A percentile compares a stretch with the other conserved stretches of the same genome.
phyloP scores from a whole-genome alignment of 176 grass and related monocot genomes.

The Ananas comosus region DNA sequence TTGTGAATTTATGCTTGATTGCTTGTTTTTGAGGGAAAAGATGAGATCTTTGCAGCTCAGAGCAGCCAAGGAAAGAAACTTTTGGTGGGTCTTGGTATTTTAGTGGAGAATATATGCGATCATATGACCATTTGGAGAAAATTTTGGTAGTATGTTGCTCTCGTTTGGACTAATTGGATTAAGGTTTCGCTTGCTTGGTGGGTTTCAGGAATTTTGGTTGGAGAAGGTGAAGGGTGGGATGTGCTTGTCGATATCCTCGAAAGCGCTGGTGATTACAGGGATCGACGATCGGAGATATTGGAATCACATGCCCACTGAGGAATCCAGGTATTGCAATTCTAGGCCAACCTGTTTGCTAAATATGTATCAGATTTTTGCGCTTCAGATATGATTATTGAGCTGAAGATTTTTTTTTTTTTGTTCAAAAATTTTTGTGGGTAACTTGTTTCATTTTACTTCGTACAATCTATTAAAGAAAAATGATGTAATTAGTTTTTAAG shows the following conservation, averaged over 20 bases:
- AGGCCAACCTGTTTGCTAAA: neutral
- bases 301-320: conserved; percentile 53
- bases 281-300: conserved; percentile 76
- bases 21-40: neutral
- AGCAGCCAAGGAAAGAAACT: too few species aligned
- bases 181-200: conserved; percentile 1
- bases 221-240: conserved; percentile 54
- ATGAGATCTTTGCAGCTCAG: neutral
- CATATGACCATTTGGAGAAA: neutral
- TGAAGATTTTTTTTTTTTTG: neutral
- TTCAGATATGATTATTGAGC: neutral
- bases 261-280: conserved; percentile 66
- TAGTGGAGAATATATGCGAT: too few species aligned
- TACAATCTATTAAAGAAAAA: too few species aligned
- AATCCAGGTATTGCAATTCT: conserved; percentile 57
- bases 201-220: conserved; percentile 79
- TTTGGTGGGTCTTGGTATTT: too few species aligned
- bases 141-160: conserved; percentile 9
- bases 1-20: conserved; percentile 15
- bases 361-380: neutral
- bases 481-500: too few species aligned
- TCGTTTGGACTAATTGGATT: conserved; percentile 14
- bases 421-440: too few species aligned
- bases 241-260: conserved; percentile 85
- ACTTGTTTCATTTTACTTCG: too few species aligned